Evolutionary conservation across 345 rosid genomes (phyloP).

Genomic region (Ailanthus altissimus): DNA sequence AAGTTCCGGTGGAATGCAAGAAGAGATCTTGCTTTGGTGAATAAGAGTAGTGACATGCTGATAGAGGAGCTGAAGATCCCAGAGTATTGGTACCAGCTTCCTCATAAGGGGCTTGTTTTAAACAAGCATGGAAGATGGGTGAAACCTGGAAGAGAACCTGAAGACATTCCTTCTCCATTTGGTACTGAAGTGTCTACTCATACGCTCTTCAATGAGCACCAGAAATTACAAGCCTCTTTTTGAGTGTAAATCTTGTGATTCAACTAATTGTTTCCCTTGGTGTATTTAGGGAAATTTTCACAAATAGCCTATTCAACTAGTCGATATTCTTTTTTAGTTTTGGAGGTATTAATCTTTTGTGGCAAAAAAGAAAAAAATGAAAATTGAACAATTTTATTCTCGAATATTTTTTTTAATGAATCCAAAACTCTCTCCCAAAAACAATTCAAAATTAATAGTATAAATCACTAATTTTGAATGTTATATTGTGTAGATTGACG

Average conservation of each 20-base stretch:
- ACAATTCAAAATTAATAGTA: too few species aligned
- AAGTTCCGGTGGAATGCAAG: slow-evolving; percentile 55
- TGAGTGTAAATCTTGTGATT: neutral
- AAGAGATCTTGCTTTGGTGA: slow-evolving; percentile 63
- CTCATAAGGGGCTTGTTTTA: slow-evolving; percentile 58
- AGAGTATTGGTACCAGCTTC: slow-evolving; percentile 55
- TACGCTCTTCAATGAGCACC: neutral
- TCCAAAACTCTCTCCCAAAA: too few species aligned
- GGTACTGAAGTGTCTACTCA: neutral
- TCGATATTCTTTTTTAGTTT: too few species aligned
- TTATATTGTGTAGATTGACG: too few species aligned
- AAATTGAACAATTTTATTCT: too few species aligned
- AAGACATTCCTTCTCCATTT: slow-evolving; percentile 73
- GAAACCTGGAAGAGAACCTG: slow-evolving; percentile 56
- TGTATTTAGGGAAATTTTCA: too few species aligned
- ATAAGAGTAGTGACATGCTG: slow-evolving; percentile 55
- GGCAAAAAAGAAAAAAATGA: too few species aligned
- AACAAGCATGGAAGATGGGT: slow-evolving; percentile 75
- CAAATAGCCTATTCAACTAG: too few species aligned
- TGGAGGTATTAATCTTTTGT: too few species aligned
- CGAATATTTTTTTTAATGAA: too few species aligned
- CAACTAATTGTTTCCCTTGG: neutral
- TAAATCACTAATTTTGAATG: too few species aligned
- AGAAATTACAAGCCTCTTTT: neutral
- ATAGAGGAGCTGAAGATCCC: slow-evolving; percentile 56